Conservation (phyloP, 495 filamentous ascomycete species). For the Aspergillus panamensis region DNA sequence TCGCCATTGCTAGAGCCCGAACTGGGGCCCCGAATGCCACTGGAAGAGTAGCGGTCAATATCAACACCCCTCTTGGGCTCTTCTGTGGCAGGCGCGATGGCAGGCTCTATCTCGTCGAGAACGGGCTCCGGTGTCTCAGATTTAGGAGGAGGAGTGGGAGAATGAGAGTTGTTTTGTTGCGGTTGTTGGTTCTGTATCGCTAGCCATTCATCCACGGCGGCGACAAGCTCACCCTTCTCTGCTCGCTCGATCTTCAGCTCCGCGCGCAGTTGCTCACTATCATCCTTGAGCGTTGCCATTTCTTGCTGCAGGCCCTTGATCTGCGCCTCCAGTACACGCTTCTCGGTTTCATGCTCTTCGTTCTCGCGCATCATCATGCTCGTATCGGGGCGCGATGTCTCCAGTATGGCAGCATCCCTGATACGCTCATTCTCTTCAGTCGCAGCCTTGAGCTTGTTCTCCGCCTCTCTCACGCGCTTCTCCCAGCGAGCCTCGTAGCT, state of each 20-base stretch:
- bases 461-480: conserved; percentile 73
- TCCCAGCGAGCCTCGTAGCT: conserved; percentile 88
- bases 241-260: conserved; percentile 71
- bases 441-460: conserved; percentile 63
- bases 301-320: conserved; percentile 69
- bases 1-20: conserved; percentile 25
- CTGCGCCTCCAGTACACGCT: conserved; percentile 55
- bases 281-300: conserved; percentile 57
- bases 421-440: conserved; percentile 71
- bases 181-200: conserved; percentile 39
- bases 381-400: conserved; percentile 47
- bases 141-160: conserved; percentile 11
- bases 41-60: conserved; percentile 27
- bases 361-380: conserved; percentile 38
- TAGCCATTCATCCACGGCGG: conserved; percentile 88
- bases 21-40: conserved; percentile 36
- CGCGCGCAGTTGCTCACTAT: conserved; percentile 59
- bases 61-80: conserved; percentile 26
- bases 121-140: conserved; percentile 15
- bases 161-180: conserved; percentile 9
- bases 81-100: conserved; percentile 21
- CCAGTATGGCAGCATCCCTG: conserved; percentile 61
- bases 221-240: conserved; percentile 93
- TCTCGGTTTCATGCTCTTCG: conserved; percentile 51
- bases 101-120: conserved; percentile 13